Evolutionary conservation across 2,329 filamentous ascomycete species (phyloP).

Genomic region (Exophiala dermatitidis): DNA sequence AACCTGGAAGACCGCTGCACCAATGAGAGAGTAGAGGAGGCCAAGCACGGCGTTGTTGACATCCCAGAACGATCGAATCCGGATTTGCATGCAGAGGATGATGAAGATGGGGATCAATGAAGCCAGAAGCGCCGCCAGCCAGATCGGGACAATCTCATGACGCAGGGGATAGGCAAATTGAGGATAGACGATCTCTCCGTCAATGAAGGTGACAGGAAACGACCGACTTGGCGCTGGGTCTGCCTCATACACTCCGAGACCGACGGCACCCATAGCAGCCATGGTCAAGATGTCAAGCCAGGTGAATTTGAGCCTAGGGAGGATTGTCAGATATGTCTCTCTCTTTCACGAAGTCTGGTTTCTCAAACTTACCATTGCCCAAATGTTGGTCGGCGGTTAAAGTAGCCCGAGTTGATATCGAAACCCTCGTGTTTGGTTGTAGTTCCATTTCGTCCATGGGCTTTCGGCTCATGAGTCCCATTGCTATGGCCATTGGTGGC

Average conservation of each 20-base stretch:
- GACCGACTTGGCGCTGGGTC: slow-evolving; percentile 61
- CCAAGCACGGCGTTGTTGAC: slow-evolving; percentile 65
- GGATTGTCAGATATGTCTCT: background rate
- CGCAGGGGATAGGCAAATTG: slow-evolving; percentile 64
- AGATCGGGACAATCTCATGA: slow-evolving; percentile 65
- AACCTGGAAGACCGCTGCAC: slow-evolving; percentile 67
- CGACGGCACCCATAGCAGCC: slow-evolving; percentile 57
- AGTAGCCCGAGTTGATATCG: slow-evolving; percentile 31
- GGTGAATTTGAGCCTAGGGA: slow-evolving; percentile 41
- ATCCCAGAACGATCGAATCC: slow-evolving; percentile 58
- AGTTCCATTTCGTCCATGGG: background rate
- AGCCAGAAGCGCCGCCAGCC: slow-evolving; percentile 60
- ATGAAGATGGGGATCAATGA: slow-evolving; percentile 58
- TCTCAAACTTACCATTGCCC: slow-evolving; percentile 53
- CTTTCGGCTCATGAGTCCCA: background rate
- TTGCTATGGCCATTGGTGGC: background rate
- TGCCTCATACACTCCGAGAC: slow-evolving; percentile 54
- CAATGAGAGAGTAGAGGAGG: slow-evolving; percentile 62
- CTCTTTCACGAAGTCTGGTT: background rate
- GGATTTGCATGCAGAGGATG: slow-evolving; percentile 60
- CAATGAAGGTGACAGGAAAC: slow-evolving; percentile 59
- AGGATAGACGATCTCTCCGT: slow-evolving; percentile 63
- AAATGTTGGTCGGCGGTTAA: slow-evolving; percentile 52
- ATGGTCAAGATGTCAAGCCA: slow-evolving; percentile 64
- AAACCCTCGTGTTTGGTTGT: slow-evolving; percentile 7